phyloP scores from a whole-genome alignment of 2,329 filamentous ascomycete genomes.

The Lecanoromycetidae sp. region DNA sequence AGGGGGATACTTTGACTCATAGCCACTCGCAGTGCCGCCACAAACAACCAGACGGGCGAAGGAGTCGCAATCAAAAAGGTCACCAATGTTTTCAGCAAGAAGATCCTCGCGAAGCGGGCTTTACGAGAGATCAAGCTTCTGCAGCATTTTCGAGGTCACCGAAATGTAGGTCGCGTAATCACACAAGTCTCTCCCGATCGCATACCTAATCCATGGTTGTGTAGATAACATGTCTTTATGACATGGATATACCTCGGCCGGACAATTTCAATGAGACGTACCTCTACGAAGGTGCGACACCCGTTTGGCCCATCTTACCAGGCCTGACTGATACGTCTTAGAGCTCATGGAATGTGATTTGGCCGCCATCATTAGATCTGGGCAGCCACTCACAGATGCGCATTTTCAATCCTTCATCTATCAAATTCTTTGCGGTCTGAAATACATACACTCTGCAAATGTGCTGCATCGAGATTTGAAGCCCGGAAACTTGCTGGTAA shows the following conservation, averaged over 20 bases:
- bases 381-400: slow-evolving; percentile 91
- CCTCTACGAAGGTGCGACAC: slow-evolving; percentile 71
- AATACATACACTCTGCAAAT: slow-evolving; percentile 98
- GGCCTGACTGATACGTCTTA: slow-evolving; percentile 29
- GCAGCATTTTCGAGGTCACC: slow-evolving; percentile 88
- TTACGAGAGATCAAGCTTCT: slow-evolving; percentile 96
- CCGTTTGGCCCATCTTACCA: slow-evolving; percentile 15
- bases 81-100: slow-evolving; percentile 99
- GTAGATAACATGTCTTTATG: slow-evolving; percentile 95
- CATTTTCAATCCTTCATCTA: slow-evolving; percentile 99
- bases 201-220: not conserved
- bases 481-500: slow-evolving; percentile 91
- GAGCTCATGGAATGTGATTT: slow-evolving; percentile 99
- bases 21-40: slow-evolving; percentile 57
- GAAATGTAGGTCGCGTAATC: slow-evolving; percentile 53
- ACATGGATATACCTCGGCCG: slow-evolving; percentile 97
- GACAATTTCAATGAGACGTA: slow-evolving; percentile 99
- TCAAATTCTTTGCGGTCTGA: slow-evolving; percentile 95
- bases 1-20: slow-evolving; percentile 14
- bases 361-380: slow-evolving; percentile 93
- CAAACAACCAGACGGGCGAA: slow-evolving; percentile 80
- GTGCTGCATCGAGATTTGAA: slow-evolving; percentile 95
- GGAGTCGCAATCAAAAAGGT: slow-evolving; percentile 99
- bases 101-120: slow-evolving; percentile 96
- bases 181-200: not conserved